Conservation (phyloP, 164 flowering plant species). For the Macadamia integrifolia region DNA sequence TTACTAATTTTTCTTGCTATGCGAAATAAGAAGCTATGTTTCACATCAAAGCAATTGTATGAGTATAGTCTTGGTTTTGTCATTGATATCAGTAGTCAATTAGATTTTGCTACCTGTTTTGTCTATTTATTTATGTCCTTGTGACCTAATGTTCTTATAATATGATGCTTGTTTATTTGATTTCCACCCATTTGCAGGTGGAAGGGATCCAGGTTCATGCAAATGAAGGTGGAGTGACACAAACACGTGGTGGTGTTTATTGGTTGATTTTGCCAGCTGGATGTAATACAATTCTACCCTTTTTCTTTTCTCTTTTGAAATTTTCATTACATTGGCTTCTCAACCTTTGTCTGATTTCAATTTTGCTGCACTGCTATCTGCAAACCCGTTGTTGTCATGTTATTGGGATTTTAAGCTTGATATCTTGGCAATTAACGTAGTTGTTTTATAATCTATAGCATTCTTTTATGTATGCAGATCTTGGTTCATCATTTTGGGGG, state of each 20-base stretch:
- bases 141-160: too few relatives aligned
- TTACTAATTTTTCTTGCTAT: too few relatives aligned
- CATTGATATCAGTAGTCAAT: not conserved
- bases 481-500: constrained; percentile 98
- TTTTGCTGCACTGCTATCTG: not conserved
- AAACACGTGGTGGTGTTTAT: constrained; percentile 89
- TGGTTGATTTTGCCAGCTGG: constrained; percentile 98
- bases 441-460: not conserved
- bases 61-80: too few relatives aligned
- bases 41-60: too few relatives aligned
- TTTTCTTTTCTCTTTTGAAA: not conserved
- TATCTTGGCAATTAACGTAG: not conserved
- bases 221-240: constrained; percentile 89
- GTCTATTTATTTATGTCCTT: too few relatives aligned
- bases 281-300: constrained; percentile 44
- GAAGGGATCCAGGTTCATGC: constrained; percentile 95
- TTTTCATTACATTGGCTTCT: not conserved
- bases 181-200: constrained; percentile 44
- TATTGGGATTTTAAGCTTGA: not conserved
- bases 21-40: too few relatives aligned
- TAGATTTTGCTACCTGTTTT: not conserved
- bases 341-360: not conserved
- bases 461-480: constrained; percentile 50
- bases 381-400: not conserved
- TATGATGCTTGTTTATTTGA: not conserved